phyloP scores from a whole-genome alignment of 306 rosid genomes.

The Lathyrus sativus region DNA sequence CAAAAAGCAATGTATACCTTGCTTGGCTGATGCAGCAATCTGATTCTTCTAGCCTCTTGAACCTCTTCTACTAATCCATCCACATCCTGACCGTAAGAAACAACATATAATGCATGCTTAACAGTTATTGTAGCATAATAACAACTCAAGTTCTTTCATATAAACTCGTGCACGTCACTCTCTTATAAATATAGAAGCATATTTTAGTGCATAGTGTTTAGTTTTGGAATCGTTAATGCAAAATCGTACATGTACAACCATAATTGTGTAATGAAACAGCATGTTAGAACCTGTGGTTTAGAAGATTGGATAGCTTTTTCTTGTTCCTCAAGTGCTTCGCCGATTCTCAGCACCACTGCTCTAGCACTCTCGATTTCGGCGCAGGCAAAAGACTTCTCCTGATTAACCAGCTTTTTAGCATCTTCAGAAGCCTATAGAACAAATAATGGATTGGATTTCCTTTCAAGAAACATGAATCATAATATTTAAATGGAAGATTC shows the following conservation, averaged over 20 bases:
- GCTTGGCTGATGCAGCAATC: slow-evolving; percentile 85
- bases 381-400: slow-evolving; percentile 95
- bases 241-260: background rate
- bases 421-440: slow-evolving; percentile 86
- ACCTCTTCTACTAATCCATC: slow-evolving; percentile 86
- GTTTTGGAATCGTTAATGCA: slow-evolving; percentile 16
- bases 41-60: slow-evolving; percentile 94
- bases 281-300: slow-evolving; percentile 61
- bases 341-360: slow-evolving; percentile 86
- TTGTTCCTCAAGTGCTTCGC: slow-evolving; percentile 91
- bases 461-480: background rate
- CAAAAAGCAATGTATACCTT: slow-evolving; percentile 55
- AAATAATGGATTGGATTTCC: slow-evolving; percentile 14
- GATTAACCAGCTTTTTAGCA: slow-evolving; percentile 93
- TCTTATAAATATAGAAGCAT: slow-evolving; percentile 1
- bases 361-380: slow-evolving; percentile 98
- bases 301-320: slow-evolving; percentile 63
- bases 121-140: slow-evolving; percentile 3
- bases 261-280: slow-evolving; percentile 25
- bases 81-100: slow-evolving; percentile 59
- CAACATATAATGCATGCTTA: slow-evolving; percentile 26
- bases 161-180: slow-evolving; percentile 6
- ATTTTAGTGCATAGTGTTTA: slow-evolving; percentile 10
- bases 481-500: slow-evolving; percentile 5
- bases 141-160: slow-evolving; percentile 15